Percentiles rank a stretch among this genome's conserved stretches.
These are phyloP conservation scores for Lomentospora prolificans DNA, from an alignment of 2,329 filamentous ascomycete genomes.

Conservation along the genomic window DNA sequence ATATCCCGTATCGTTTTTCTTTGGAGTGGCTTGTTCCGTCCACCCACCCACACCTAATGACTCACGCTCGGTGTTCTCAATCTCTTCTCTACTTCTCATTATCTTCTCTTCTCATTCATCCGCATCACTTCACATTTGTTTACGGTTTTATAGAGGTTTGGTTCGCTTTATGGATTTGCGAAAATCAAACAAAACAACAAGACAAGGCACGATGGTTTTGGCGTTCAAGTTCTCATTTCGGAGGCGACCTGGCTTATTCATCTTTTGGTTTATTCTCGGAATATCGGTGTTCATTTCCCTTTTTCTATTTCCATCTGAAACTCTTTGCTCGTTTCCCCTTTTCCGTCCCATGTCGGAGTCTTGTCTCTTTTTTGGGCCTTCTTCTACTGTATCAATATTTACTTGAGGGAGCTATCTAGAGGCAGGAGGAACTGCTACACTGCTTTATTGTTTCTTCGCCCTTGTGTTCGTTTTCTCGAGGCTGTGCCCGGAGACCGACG, in stretches of 20 bases:
- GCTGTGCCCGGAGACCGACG: background rate
- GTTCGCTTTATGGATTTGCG: background rate
- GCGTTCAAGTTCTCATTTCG: background rate
- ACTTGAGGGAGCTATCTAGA: background rate
- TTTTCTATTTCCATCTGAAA: slow-evolving; percentile 4
- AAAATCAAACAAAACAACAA: slow-evolving; percentile 3
- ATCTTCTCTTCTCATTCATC: background rate
- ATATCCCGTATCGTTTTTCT: background rate
- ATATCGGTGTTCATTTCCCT: background rate
- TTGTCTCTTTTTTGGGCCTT: background rate
- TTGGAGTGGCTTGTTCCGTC: background rate
- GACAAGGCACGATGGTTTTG: background rate
- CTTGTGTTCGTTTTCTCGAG: background rate
- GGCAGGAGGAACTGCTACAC: background rate
- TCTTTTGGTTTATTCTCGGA: background rate
- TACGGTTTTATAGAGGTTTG: background rate
- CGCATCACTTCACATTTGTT: background rate
- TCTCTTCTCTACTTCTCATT: background rate
- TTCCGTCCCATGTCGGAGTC: background rate
- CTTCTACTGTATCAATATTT: background rate
- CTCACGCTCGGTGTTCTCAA: background rate
- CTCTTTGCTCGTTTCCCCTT: slow-evolving; percentile 6
- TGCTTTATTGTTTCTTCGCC: background rate
- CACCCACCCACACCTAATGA: background rate
- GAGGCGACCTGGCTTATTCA: background rate